Evolutionary conservation across 2,329 filamentous ascomycete species (phyloP).

Genomic region (Sclerotinia minor): DNA sequence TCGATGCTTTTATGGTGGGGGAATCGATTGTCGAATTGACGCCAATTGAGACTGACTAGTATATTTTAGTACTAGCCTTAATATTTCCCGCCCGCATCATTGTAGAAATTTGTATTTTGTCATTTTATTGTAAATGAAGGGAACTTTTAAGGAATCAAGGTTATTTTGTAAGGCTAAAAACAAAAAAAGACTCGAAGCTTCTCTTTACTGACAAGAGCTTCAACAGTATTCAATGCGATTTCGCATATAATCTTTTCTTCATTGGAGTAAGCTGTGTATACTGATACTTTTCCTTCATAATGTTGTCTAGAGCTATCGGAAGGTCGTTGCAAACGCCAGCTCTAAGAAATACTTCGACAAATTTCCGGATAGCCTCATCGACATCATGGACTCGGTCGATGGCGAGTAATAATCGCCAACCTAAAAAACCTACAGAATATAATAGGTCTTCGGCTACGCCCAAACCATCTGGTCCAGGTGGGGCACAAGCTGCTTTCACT

Average conservation of each 20-base stretch:
- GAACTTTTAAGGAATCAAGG: neutral
- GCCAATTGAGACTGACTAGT: slow-evolving; percentile 11
- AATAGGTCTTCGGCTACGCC: slow-evolving; percentile 29
- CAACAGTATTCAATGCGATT: slow-evolving; percentile 5
- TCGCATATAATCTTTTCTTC: slow-evolving; percentile 36
- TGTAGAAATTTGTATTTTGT: slow-evolving; percentile 18
- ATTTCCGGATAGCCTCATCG: slow-evolving; percentile 42
- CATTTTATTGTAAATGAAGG: neutral
- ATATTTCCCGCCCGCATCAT: slow-evolving; percentile 9
- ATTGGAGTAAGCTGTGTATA: slow-evolving; percentile 34
- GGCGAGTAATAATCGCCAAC: slow-evolving; percentile 44
- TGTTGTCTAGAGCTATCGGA: slow-evolving; percentile 40
- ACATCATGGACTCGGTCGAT: slow-evolving; percentile 49
- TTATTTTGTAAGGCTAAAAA: neutral
- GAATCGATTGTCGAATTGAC: neutral
- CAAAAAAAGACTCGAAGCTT: neutral
- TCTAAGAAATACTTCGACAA: slow-evolving; percentile 34
- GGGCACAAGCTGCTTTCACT: slow-evolving; percentile 28
- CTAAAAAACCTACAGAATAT: slow-evolving; percentile 36
- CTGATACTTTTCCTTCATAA: slow-evolving; percentile 31
- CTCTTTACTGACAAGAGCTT: slow-evolving; percentile 6
- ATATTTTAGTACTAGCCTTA: neutral
- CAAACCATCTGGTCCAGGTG: slow-evolving; percentile 27
- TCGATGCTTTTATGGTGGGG: slow-evolving; percentile 22
- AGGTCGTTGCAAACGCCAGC: slow-evolving; percentile 37